phyloP scores from a whole-genome alignment of 441 rosid species.

The Mallotus repandus region DNA sequence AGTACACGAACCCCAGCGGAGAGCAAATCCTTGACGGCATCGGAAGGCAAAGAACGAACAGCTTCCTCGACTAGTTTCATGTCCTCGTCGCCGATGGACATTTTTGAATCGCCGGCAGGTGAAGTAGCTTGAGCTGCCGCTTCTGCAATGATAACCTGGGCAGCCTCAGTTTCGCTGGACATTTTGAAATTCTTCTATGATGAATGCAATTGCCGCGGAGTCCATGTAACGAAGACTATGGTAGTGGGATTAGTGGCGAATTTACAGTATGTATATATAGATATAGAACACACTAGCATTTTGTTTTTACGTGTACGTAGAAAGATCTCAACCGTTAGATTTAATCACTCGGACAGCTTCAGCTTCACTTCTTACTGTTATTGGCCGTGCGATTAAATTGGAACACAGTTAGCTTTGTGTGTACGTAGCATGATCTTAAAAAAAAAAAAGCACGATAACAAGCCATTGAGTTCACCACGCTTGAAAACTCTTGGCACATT shows the following conservation, averaged over 20 bases:
- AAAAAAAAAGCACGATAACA: too few species aligned
- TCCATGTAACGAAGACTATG: too few species aligned
- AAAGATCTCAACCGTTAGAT: too few species aligned
- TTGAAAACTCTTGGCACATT: too few species aligned
- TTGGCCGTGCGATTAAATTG: too few species aligned
- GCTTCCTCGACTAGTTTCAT: conserved; percentile 35
- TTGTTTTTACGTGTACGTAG: too few species aligned
- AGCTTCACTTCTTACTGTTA: too few species aligned
- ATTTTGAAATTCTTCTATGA: conserved; percentile 29
- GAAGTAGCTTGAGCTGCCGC: conserved; percentile 18
- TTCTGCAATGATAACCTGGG: conserved; percentile 4
- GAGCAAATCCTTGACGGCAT: conserved; percentile 59
- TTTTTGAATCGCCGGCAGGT: conserved; percentile 9
- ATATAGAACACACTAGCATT: too few species aligned
- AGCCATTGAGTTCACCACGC: too few species aligned
- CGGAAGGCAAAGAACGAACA: conserved; percentile 53
- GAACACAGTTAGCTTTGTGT: neutral
- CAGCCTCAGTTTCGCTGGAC: conserved; percentile 31
- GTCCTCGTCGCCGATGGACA: conserved; percentile 22
- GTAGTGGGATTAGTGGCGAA: neutral
- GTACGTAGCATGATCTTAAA: neutral
- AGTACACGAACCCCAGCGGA: conserved; percentile 48
- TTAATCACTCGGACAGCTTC: too few species aligned
- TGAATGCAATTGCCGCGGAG: conserved; percentile 6
- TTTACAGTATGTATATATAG: neutral